Evolutionary conservation across 345 rosid species (phyloP).

Genomic region (Triadica sebifera): DNA sequence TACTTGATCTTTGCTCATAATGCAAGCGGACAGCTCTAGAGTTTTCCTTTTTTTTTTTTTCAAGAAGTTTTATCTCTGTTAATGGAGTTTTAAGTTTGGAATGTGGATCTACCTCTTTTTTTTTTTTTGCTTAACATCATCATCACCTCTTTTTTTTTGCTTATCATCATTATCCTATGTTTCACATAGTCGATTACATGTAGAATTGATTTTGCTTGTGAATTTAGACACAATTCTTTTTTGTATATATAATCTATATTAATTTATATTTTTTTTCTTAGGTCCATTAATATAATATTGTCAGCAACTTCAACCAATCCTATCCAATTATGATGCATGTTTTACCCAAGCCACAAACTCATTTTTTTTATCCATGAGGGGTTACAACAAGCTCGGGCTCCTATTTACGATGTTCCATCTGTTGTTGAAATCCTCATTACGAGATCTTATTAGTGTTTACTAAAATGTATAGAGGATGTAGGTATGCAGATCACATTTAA

Average conservation of each 20-base stretch:
- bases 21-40: too few species aligned
- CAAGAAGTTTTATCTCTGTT: background rate
- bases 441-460: slow-evolving; percentile 83
- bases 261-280: slow-evolving; percentile 41
- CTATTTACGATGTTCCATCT: slow-evolving; percentile 95
- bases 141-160: too few species aligned
- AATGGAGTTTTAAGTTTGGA: background rate
- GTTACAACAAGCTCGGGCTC: slow-evolving; percentile 95
- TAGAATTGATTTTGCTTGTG: background rate
- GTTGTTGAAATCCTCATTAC: slow-evolving; percentile 81
- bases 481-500: slow-evolving; percentile 71
- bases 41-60: background rate
- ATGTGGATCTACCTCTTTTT: background rate
- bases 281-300: slow-evolving; percentile 88
- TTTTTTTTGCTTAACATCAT: background rate
- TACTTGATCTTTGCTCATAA: background rate
- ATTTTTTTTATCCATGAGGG: slow-evolving; percentile 97
- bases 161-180: too few species aligned
- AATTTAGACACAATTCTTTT: background rate
- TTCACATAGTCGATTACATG: background rate
- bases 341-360: slow-evolving; percentile 94
- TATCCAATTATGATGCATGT: slow-evolving; percentile 84
- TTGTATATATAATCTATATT: background rate
- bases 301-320: slow-evolving; percentile 77
- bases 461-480: slow-evolving; percentile 88